phyloP scores from a whole-genome alignment of 106 monocot species.

The Alisma plantagoaquatica region DNA sequence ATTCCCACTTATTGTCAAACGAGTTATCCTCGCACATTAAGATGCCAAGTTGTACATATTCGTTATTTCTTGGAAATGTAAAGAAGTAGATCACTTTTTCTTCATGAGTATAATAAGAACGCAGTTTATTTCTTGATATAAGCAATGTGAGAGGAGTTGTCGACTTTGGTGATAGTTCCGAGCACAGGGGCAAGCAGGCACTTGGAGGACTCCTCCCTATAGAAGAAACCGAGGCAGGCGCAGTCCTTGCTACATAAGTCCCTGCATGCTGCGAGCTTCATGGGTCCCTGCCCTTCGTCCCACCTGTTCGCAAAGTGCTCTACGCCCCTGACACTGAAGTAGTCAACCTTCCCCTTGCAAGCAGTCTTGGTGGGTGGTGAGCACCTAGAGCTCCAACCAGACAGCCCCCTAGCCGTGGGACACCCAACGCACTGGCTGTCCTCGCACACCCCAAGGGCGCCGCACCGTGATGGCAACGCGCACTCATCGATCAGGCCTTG shows the following conservation, averaged over 20 bases:
- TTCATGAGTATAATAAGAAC: too few species aligned
- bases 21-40: too few species aligned
- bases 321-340: not conserved
- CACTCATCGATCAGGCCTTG: constrained; percentile 8
- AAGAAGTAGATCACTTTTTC: too few species aligned
- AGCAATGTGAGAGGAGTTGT: not conserved
- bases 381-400: constrained; percentile 3
- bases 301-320: not conserved
- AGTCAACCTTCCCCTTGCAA: not conserved
- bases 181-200: not conserved
- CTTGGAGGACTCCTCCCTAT: not conserved
- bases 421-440: constrained; percentile 2
- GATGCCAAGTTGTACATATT: too few species aligned
- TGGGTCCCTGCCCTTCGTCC: not conserved
- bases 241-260: not conserved
- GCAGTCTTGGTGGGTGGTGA: not conserved
- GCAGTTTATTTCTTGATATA: constrained; percentile 4
- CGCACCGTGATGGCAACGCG: constrained; percentile 33
- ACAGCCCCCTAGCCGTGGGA: not conserved
- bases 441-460: constrained; percentile 17
- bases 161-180: not conserved
- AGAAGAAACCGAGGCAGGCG: not conserved
- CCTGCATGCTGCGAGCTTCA: not conserved
- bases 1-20: too few species aligned
- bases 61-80: too few species aligned